These are phyloP conservation scores for Phialemoniopsis sp. DNA, from an alignment of 2,329 filamentous ascomycete species.

Conservation along the genomic window DNA sequence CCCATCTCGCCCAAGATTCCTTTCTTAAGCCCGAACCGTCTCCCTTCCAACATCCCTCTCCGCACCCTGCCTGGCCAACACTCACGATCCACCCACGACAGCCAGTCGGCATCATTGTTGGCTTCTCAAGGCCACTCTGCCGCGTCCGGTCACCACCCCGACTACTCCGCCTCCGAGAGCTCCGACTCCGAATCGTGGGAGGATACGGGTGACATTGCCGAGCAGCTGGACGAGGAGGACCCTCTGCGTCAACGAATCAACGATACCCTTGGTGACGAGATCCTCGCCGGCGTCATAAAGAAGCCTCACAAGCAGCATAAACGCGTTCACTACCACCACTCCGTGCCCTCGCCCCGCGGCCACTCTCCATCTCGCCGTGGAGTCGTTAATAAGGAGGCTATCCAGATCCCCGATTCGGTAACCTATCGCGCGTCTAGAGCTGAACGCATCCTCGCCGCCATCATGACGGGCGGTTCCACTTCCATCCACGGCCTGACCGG, in stretches of 20 bases:
- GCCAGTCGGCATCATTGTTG: constrained; percentile 42
- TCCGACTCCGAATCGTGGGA: constrained; percentile 67
- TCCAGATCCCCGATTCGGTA: constrained; percentile 70
- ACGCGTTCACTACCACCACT: constrained; percentile 64
- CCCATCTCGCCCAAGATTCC: constrained; percentile 79
- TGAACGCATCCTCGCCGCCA: constrained; percentile 69
- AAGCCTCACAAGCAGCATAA: constrained; percentile 44
- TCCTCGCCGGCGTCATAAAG: constrained; percentile 46
- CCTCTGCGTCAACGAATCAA: constrained; percentile 69
- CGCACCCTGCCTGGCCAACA: constrained; percentile 57
- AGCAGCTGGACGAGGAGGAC: constrained; percentile 82
- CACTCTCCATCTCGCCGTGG: constrained; percentile 19
- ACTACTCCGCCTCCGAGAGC: constrained; percentile 30
- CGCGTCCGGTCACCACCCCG: constrained; percentile 34
- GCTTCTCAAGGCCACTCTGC: constrained; percentile 33
- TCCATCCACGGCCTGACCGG: constrained; percentile 90
- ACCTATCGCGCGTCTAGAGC: constrained; percentile 59
- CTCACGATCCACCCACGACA: constrained; percentile 28
- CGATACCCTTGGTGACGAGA: constrained; percentile 60
- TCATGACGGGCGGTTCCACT: constrained; percentile 79
- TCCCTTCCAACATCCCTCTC: constrained; percentile 82
- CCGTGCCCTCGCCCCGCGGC: constrained; percentile 33
- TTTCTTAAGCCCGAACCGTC: constrained; percentile 62
- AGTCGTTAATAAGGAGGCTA: constrained; percentile 67
- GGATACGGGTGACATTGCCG: constrained; percentile 90